These are phyloP conservation scores for Pseudogymnoascus sp. DNA, from an alignment of 2,329 filamentous ascomycete genomes.

Conservation along the genomic window DNA sequence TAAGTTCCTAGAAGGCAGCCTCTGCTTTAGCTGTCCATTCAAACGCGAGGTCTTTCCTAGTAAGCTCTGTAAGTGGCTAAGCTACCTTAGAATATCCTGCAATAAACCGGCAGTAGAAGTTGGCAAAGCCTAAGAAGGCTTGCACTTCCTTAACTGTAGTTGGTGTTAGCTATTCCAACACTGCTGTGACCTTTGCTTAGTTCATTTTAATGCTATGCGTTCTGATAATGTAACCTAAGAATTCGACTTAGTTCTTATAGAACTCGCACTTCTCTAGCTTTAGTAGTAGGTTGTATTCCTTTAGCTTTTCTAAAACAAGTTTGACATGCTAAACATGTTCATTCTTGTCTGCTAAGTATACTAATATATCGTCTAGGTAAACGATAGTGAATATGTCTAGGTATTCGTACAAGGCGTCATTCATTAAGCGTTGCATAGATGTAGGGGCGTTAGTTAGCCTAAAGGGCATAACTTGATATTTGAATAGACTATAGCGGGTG, in stretches of 20 bases:
- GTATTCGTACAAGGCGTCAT: conserved; percentile 16
- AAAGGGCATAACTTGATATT: conserved; percentile 30
- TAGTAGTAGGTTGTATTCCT: background rate
- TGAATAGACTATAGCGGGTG: conserved; percentile 26
- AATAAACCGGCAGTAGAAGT: conserved; percentile 29
- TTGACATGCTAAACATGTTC: conserved; percentile 13
- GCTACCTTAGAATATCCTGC: conserved; percentile 16
- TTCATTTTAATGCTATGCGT: conserved; percentile 15
- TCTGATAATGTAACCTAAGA: conserved; percentile 16
- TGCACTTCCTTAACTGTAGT: conserved; percentile 19
- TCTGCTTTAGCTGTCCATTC: background rate
- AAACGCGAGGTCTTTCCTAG: background rate
- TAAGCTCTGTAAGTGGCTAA: background rate
- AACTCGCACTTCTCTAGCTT: conserved; percentile 16
- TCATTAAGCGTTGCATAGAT: conserved; percentile 25
- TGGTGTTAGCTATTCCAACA: conserved; percentile 17
- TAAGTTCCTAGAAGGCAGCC: background rate
- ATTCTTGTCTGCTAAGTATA: conserved; percentile 19
- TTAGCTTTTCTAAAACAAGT: conserved; percentile 11
- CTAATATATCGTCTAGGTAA: conserved; percentile 27
- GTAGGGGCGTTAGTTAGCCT: conserved; percentile 15
- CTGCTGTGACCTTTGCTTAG: conserved; percentile 12
- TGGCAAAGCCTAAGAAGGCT: conserved; percentile 26
- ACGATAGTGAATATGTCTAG: conserved; percentile 14
- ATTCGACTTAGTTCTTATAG: conserved; percentile 13